Conservation (phyloP, 352 stramenopile genomes). For the Phytophthora litchii region DNA sequence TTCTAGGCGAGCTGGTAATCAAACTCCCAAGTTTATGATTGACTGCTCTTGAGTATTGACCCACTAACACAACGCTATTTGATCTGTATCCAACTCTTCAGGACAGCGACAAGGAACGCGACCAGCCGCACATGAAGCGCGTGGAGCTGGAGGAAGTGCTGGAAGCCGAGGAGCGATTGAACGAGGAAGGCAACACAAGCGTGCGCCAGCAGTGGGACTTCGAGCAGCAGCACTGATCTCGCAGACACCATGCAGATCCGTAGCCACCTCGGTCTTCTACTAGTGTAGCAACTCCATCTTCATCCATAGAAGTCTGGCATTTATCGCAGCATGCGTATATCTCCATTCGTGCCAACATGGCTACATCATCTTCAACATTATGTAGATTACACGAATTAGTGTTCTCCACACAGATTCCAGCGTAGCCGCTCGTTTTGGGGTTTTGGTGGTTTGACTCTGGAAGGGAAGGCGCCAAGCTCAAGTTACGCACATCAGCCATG, state of each 20-base stretch:
- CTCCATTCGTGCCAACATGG: conserved; percentile 2
- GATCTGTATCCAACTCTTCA: conserved; percentile 20
- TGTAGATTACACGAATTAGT: conserved; percentile 1
- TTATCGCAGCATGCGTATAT: conserved; percentile 1
- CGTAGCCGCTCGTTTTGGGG: conserved; percentile 32
- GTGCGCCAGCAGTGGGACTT: conserved; percentile 89
- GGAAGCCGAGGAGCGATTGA: conserved; percentile 79
- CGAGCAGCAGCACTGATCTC: conserved; percentile 49
- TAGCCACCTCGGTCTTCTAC: conserved; percentile 1
- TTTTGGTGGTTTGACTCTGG: conserved; percentile 39
- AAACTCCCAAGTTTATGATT: not conserved
- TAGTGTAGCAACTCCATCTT: conserved; percentile 20
- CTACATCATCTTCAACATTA: conserved; percentile 5
- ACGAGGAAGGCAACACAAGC: conserved; percentile 62
- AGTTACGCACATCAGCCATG: conserved; percentile 29
- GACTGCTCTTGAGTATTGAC: conserved; percentile 1
- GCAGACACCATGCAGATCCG: not conserved
- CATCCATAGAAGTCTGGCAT: conserved; percentile 20
- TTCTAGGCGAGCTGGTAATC: conserved; percentile 82
- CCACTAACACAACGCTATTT: conserved; percentile 1
- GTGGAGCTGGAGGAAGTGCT: conserved; percentile 80
- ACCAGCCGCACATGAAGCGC: conserved; percentile 84
- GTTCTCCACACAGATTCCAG: conserved; percentile 3
- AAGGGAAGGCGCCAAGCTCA: conserved; percentile 13
- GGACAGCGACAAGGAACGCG: conserved; percentile 83